phyloP scores from a whole-genome alignment of 1,284 basidiomycete genomes.

The Farysia itapuensis region DNA sequence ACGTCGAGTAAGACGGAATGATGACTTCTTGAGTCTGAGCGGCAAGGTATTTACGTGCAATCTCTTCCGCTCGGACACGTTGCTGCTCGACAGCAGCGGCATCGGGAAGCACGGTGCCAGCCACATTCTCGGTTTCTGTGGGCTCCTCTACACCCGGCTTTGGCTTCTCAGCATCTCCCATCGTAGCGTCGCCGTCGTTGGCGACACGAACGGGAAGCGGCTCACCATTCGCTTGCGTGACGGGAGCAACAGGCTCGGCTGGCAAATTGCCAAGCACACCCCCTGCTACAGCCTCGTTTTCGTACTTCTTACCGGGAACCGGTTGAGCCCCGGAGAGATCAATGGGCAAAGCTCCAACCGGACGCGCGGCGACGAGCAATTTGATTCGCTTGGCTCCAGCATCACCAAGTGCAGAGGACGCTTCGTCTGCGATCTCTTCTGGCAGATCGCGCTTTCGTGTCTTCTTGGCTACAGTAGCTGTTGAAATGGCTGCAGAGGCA shows the following conservation, averaged over 20 bases:
- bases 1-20: conserved; percentile 94
- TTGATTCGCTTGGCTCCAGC: conserved; percentile 53
- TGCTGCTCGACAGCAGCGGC: conserved; percentile 77
- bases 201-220: conserved; percentile 32
- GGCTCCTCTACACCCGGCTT: conserved; percentile 68
- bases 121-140: conserved; percentile 65
- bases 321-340: conserved; percentile 54
- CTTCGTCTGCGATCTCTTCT: conserved; percentile 49
- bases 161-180: conserved; percentile 42
- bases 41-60: conserved; percentile 89
- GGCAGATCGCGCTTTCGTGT: conserved; percentile 55
- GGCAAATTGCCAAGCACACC: conserved; percentile 56
- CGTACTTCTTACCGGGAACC: conserved; percentile 58
- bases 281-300: conserved; percentile 52
- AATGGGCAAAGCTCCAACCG: conserved; percentile 51
- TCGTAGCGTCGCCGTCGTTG: conserved; percentile 45
- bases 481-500: conserved; percentile 1
- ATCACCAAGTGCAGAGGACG: conserved; percentile 21
- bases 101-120: conserved; percentile 61
- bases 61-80: conserved; percentile 75
- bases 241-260: conserved; percentile 20
- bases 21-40: conserved; percentile 91
- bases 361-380: conserved; percentile 51
- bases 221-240: conserved; percentile 15
- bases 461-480: conserved; percentile 12